Evolutionary conservation across 768 basidiomycete species (phyloP).

Genomic region (Boletus edulis): DNA sequence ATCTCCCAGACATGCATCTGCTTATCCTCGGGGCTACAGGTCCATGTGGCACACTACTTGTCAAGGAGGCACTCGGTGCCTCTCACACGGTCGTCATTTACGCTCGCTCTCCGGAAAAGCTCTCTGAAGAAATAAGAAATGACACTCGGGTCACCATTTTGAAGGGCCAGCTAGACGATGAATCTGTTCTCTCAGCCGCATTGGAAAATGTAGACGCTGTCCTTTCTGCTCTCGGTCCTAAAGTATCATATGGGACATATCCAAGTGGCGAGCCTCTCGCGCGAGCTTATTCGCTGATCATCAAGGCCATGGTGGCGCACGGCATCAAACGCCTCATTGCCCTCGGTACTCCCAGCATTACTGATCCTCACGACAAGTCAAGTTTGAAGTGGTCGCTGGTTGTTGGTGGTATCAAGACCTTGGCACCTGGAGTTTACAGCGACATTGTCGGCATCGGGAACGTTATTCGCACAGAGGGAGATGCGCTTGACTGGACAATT

Average conservation of each 20-base stretch:
- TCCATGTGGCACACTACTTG: constrained; percentile 52
- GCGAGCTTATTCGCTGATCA: constrained; percentile 51
- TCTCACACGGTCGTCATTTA: constrained; percentile 54
- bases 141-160: constrained; percentile 47
- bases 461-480: constrained; percentile 45
- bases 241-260: constrained; percentile 37
- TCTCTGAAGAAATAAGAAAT: constrained; percentile 49
- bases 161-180: constrained; percentile 56
- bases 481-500: constrained; percentile 65
- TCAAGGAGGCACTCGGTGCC: constrained; percentile 50
- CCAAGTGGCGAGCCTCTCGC: constrained; percentile 58
- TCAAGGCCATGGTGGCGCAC: constrained; percentile 53
- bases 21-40: constrained; percentile 75
- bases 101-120: constrained; percentile 61
- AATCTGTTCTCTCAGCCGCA: constrained; percentile 46
- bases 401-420: constrained; percentile 34
- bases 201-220: constrained; percentile 59
- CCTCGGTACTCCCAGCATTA: constrained; percentile 66
- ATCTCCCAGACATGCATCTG: constrained; percentile 40
- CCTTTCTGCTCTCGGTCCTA: constrained; percentile 64
- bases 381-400: constrained; percentile 40
- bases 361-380: constrained; percentile 57
- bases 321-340: constrained; percentile 58
- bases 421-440: constrained; percentile 58
- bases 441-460: constrained; percentile 68